Evolutionary conservation across 345 rosid genomes (phyloP), one percentile per base, ranked within the genome.

Genomic region (Gynandropsis gynandra): DNA sequence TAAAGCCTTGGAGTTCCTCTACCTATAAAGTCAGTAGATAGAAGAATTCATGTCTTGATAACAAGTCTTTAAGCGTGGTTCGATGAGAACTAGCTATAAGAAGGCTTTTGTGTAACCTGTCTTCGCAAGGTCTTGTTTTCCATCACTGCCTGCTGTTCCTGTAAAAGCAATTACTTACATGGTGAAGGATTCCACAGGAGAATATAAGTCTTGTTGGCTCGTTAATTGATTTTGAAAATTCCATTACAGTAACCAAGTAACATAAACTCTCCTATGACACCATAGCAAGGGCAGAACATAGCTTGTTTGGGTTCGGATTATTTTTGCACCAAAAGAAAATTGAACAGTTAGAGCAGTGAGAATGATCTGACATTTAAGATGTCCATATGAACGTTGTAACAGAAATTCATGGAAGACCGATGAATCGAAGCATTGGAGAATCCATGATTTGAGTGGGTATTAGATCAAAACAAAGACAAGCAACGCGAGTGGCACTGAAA

Each of bases 41-140:
- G 13, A 65, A 37, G 32, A 20, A 10, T 11, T 33, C 1, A 16
- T 37, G 10, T 20, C 16, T 9, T 13, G 37, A 7, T 27, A 40
- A 16, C 4, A 6, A 39, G 58, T 12, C 32, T 18, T 14, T 52
- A 32, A 15, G 47, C 12, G 32, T 18, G 40, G 42, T 19, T 42
- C 10, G 19, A 40, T 27, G 13, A 16, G 7, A 50, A 10, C 29
- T 27, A 48, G 16, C 4, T 4, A 57, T 29, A 20, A 45, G 48
- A 52, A 72, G 41, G 59, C 11, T 13, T 40, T 43, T 44, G 24
- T 52, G 55, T 67, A 42, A 58, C 97, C 90, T 89, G 95, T 77
- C 83, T 76, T 50, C 87, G 94, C 62, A 89, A 71, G 68, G 90
- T 75, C 78, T 77, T 90, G 50, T 89, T 89, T 76, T 89, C 97